Percentiles rank a stretch among this genome's conserved stretches.
Evolutionary conservation across 208 protist species (phyloP).

Genomic region (Herpetomonas tarakana): DNA sequence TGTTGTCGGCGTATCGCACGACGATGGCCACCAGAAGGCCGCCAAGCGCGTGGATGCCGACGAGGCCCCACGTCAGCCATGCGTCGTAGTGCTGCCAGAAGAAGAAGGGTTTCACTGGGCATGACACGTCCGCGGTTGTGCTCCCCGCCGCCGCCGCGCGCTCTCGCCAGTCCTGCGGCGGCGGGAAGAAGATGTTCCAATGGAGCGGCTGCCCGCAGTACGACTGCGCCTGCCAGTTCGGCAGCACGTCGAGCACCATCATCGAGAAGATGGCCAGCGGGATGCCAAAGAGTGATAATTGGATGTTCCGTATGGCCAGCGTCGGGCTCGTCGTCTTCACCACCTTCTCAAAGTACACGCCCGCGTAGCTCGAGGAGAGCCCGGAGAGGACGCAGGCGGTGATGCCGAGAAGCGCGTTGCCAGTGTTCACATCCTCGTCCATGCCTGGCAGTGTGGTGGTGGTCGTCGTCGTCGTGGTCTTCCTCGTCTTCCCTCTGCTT

Average conservation of each 20-base stretch:
- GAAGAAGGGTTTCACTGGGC: conserved; percentile 43
- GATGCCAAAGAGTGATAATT: conserved; percentile 77
- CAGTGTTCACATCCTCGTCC: conserved; percentile 5
- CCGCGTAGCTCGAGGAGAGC: conserved; percentile 71
- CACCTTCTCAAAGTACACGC: conserved; percentile 86
- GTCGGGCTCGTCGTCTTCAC: conserved; percentile 66
- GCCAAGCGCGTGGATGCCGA: conserved; percentile 70
- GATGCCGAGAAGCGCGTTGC: conserved; percentile 41
- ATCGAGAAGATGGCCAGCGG: conserved; percentile 55
- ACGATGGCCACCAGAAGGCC: conserved; percentile 79
- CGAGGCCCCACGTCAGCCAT: conserved; percentile 50
- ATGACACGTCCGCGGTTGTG: background rate
- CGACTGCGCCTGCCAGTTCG: conserved; percentile 18
- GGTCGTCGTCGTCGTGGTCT: background rate
- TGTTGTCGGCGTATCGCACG: conserved; percentile 87
- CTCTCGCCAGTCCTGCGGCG: background rate
- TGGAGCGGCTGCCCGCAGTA: conserved; percentile 21
- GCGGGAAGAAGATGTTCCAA: conserved; percentile 28
- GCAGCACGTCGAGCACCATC: conserved; percentile 58
- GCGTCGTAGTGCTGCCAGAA: conserved; percentile 65
- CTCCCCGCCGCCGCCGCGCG: background rate
- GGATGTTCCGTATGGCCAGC: conserved; percentile 77
- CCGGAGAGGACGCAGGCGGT: conserved; percentile 53
- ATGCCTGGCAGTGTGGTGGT: background rate
- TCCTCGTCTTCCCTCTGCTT: background rate